A percentile compares a stretch with the other conserved stretches of the same genome.
Evolutionary conservation across 176 grass and related monocot genomes (phyloP).

Genomic region (Bothriochloa decipiens): DNA sequence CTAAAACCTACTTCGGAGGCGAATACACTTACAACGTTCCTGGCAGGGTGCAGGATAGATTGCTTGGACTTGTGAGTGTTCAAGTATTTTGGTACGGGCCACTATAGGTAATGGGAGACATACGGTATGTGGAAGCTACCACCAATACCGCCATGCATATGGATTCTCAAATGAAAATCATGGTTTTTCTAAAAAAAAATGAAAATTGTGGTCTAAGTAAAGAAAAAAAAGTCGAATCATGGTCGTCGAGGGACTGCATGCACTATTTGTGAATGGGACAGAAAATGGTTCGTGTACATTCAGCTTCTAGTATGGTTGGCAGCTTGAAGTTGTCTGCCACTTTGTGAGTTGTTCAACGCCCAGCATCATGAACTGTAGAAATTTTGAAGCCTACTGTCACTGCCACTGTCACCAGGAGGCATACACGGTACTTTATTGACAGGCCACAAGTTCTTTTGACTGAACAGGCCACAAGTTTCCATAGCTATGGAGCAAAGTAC

Average conservation of each 20-base stretch:
- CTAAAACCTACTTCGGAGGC: too few species aligned
- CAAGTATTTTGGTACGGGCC: not conserved
- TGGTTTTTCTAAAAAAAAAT: too few species aligned
- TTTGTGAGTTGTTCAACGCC: not conserved
- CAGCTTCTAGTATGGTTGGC: not conserved
- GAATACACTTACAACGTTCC: too few species aligned
- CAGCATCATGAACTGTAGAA: too few species aligned
- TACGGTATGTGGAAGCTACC: constrained; percentile 27
- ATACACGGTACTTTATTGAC: not conserved
- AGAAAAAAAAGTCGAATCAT: too few species aligned
- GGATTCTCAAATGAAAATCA: not conserved
- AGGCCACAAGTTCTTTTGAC: not conserved
- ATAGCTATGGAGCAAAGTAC: not conserved
- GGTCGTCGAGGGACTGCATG: too few species aligned
- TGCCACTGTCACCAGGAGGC: too few species aligned
- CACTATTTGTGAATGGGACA: too few species aligned
- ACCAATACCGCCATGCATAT: too few species aligned
- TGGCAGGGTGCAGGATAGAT: not conserved
- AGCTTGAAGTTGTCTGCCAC: not conserved
- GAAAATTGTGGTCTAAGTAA: not conserved
- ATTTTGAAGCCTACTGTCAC: too few species aligned
- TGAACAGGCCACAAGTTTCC: not conserved
- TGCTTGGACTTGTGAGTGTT: not conserved
- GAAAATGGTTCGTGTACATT: too few species aligned
- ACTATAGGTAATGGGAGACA: constrained; percentile 21